Conservation (phyloP, 192 early-diverging fungal genomes). For the Linnemannia schmuckeri region DNA sequence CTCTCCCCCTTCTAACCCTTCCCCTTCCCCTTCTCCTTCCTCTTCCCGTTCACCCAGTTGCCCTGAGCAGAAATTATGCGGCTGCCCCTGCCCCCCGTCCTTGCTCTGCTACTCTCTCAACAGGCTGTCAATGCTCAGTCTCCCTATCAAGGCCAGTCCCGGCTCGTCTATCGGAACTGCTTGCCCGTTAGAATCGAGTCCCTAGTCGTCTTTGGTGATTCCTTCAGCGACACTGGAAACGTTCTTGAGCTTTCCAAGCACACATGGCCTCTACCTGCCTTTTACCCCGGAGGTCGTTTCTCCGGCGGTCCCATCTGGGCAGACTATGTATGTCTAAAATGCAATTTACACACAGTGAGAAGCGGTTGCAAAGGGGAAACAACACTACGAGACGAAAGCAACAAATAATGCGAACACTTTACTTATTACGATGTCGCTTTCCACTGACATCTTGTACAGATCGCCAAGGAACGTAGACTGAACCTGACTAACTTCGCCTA, state of each 20-base stretch:
- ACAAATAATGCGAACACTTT: background rate
- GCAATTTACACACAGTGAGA: background rate
- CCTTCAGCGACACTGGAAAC: constrained; percentile 39
- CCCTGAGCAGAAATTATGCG: background rate
- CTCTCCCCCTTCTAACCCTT: background rate
- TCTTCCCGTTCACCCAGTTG: background rate
- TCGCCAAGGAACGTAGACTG: constrained; percentile 10
- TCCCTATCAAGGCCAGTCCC: background rate
- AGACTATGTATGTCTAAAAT: constrained; percentile 52
- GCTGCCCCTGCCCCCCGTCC: background rate
- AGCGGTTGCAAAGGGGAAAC: background rate
- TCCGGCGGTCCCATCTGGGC: constrained; percentile 61
- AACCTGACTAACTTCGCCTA: constrained; percentile 61
- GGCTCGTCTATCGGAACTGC: background rate
- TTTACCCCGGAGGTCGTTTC: constrained; percentile 55
- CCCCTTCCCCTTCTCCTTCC: background rate
- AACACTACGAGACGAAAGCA: background rate
- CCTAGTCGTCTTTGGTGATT: constrained; percentile 42
- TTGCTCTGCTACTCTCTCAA: background rate
- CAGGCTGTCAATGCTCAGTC: constrained; percentile 3
- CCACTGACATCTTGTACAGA: constrained; percentile 3
- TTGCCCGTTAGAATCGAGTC: background rate
- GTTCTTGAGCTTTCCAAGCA: constrained; percentile 20
- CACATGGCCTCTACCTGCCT: constrained; percentile 21
- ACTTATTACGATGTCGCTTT: background rate